Conservation (phyloP, 768 basidiomycete species). For the Kwoniella newhampshirensis region DNA sequence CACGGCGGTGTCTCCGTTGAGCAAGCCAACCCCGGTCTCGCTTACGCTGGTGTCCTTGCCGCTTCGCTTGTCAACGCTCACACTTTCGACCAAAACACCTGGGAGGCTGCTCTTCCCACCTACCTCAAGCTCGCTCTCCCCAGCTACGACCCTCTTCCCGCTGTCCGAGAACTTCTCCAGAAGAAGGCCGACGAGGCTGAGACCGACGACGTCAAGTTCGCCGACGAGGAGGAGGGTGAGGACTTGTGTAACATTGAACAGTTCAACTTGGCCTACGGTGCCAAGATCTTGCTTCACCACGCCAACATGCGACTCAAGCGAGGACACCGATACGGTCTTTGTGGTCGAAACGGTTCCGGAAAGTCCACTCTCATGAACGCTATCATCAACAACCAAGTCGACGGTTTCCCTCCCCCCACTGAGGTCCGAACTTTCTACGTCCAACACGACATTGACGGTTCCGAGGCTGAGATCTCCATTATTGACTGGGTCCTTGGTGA, state of each 20-base stretch:
- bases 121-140: conserved; percentile 69
- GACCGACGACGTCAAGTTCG: conserved; percentile 63
- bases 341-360: conserved; percentile 97
- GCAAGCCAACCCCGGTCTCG: conserved; percentile 60
- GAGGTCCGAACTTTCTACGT: conserved; percentile 99
- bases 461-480: conserved; percentile 86
- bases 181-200: conserved; percentile 77
- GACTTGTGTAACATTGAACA: conserved; percentile 94
- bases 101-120: conserved; percentile 72
- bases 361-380: conserved; percentile 60
- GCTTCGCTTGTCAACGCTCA: conserved; percentile 83
- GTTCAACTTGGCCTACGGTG: conserved; percentile 98
- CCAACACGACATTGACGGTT: conserved; percentile 97
- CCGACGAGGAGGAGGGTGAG: conserved; percentile 97
- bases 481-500: conserved; percentile 83
- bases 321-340: conserved; percentile 97
- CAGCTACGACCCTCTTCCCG: conserved; percentile 65
- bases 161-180: conserved; percentile 83
- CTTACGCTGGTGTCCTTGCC: conserved; percentile 76
- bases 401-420: conserved; percentile 95
- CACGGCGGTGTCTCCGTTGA: conserved; percentile 63
- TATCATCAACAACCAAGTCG: conserved; percentile 68
- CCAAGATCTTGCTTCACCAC: conserved; percentile 96
- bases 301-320: conserved; percentile 96
- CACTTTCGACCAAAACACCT: conserved; percentile 85